Base-by-base conservation (phyloP, 352 stramenopile genomes). In the Globisporangium iwayamae region DNA sequence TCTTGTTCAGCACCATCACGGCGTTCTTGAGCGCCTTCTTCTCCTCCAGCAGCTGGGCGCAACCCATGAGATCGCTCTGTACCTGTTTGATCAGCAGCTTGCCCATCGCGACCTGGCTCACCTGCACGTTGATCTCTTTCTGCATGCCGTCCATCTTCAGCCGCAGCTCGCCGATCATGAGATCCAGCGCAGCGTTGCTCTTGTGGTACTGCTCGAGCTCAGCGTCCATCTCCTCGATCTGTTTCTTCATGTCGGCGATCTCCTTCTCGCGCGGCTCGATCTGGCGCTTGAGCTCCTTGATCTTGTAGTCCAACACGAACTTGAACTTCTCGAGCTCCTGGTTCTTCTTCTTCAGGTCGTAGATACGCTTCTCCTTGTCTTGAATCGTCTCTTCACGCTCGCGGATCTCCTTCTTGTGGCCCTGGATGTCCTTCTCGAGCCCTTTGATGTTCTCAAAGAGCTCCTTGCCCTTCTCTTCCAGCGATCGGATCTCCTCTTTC, bases 331-430 rank as follows among this genome's bases (percentile, higher is more conserved):
- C 94, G 22, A 98, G 75, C 72, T 98, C 93, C 66, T 98, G 91
- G 69, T 98, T 98, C 71, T 98, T 98, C 81, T 98, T 98, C 73
- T 98, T 98, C 16, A 98, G 66, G 48, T 98, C 95, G 70, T 98
- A 98, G 57, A 98, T 98, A 51, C 92, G 90, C 67, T 98, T 98
- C 60, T 98, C 94, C 67, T 98, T 98, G 74, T 98, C 94, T 67
- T 96, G 89, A 38, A 98, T 98, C 16, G 89, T 98, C 68, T 98
- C 91, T 66, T 98, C 94, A 9, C 93, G 87, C 61, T 94, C 87
- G 41, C 89, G 88, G 48, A 98, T 98, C 67, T 98, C 89, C 50
- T 96, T 93, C 65, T 98, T 97, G 63, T 97, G 89, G 0, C 84
- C 85, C 58, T 96, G 81, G 47, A 98, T 98, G 54, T 98, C 94